Evolutionary conservation across 2,329 filamentous ascomycete genomes (phyloP), one percentile per base, ranked within the genome.

Genomic region (Penicillium hordei): DNA sequence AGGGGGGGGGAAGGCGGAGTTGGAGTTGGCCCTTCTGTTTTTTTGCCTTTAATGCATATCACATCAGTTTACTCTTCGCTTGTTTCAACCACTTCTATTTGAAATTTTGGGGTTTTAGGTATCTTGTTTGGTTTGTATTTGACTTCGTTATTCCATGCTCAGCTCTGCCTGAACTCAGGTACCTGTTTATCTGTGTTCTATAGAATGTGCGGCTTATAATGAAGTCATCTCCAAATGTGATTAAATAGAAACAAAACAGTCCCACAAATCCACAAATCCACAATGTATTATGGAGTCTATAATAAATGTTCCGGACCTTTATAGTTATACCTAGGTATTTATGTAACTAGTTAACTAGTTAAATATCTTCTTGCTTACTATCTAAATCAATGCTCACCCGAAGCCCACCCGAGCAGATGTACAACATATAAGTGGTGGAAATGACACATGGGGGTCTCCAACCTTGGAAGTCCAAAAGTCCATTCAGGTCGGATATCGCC

Each of bases 1-100:
- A 57, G 62, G 56, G 52, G 44, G 44, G 59, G 50, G 58, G 49
- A 63, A 67, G 65, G 65, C 61, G 62, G 62, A 65, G 63, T 60
- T 58, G 49, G 52, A 63, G 63, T 60, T 58, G 48, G 50, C 25
- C 34, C 44, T 57, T 44, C 43, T 51, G 36, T 55, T 64, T 52
- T 59, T 58, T 57, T 57, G 38, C 51, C 56, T 60, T 21, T 29
- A 45, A 50, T 21, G 52, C 39, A 52, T 45, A 50, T 45, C 45
- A 55, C 50, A 52, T 33, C 52, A 36, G 2, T 31, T 21, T 19
- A 21, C 17, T n/a, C 13, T 49, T 29, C 19, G 39, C 38, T 33
- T 23, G 25, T 52, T 29, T 43, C 49, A 52, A 33, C 38, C 48
- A 15, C 34, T 38, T 38, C 33, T 19, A 6, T 46, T 27, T 27